A percentile compares a stretch with the other conserved stretches of the same genome.
Evolutionary conservation across 768 basidiomycete genomes (phyloP).

Genomic region (Collybia nuda): DNA sequence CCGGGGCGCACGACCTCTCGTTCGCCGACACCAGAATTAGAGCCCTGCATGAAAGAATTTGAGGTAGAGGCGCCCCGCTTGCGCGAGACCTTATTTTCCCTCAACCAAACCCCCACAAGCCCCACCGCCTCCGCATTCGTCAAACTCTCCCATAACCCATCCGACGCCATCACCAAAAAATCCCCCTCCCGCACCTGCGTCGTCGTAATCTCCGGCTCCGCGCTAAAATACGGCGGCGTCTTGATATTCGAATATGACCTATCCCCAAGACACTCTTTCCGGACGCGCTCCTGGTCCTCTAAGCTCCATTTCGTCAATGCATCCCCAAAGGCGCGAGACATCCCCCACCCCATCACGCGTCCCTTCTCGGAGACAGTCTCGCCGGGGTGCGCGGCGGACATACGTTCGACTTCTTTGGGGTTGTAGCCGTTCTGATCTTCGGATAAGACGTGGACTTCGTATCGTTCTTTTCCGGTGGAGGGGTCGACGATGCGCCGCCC

Average conservation of each 20-base stretch:
- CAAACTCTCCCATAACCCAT: conserved; percentile 57
- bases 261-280: conserved; percentile 31
- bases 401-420: conserved; percentile 33
- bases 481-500: conserved; percentile 31
- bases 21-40: not conserved
- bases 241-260: conserved; percentile 23
- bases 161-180: conserved; percentile 54
- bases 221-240: conserved; percentile 37
- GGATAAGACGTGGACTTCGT: conserved; percentile 39
- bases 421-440: conserved; percentile 40
- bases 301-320: conserved; percentile 43
- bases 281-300: conserved; percentile 33
- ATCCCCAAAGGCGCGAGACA: conserved; percentile 46
- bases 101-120: conserved; percentile 26
- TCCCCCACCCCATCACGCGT: conserved; percentile 29
- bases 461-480: conserved; percentile 22
- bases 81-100: conserved; percentile 10
- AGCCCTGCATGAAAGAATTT: too few relatives aligned
- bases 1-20: not conserved
- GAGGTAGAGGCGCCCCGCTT: conserved; percentile 10
- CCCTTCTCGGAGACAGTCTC: conserved; percentile 21
- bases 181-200: conserved; percentile 44
- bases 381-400: conserved; percentile 34
- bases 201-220: conserved; percentile 50
- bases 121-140: conserved; percentile 56